Conservation (phyloP, 495 filamentous ascomycete genomes). For the Aspergillus baeticus region DNA sequence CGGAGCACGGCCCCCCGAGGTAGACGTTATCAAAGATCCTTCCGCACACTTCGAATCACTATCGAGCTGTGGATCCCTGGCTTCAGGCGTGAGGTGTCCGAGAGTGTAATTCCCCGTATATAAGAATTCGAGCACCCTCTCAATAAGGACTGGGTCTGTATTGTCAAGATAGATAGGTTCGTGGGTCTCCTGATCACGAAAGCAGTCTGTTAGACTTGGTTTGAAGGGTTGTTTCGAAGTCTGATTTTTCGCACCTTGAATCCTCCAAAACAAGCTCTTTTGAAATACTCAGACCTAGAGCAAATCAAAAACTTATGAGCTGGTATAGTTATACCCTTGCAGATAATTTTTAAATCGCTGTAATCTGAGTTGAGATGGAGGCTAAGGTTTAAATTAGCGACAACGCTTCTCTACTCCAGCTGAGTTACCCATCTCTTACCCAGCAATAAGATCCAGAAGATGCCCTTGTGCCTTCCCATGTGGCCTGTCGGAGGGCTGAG, state of each 20-base stretch:
- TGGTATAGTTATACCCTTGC: constrained; percentile 8
- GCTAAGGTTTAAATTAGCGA: not conserved
- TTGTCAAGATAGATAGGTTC: not conserved
- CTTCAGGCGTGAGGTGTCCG: not conserved
- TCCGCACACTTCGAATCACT: not conserved
- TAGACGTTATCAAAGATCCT: not conserved
- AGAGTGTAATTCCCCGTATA: constrained; percentile 13
- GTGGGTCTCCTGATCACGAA: not conserved
- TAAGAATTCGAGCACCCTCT: constrained; percentile 16
- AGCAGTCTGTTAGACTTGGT: not conserved
- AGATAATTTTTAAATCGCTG: constrained; percentile 14
- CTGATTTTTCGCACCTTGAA: constrained; percentile 5
- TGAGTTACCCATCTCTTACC: not conserved
- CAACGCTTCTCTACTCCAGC: not conserved
- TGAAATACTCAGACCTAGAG: constrained; percentile 15
- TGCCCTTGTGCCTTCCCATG: not conserved
- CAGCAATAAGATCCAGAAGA: not conserved
- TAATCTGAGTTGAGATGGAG: constrained; percentile 8
- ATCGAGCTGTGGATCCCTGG: not conserved
- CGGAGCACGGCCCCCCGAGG: not conserved
- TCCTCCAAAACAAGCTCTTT: constrained; percentile 7
- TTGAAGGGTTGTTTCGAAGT: not conserved
- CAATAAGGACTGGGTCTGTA: constrained; percentile 7
- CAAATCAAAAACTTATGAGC: constrained; percentile 14
- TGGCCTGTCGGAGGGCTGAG: not conserved